phyloP scores from a whole-genome alignment of 2,329 filamentous ascomycete species.

The Microsporum audouinii region DNA sequence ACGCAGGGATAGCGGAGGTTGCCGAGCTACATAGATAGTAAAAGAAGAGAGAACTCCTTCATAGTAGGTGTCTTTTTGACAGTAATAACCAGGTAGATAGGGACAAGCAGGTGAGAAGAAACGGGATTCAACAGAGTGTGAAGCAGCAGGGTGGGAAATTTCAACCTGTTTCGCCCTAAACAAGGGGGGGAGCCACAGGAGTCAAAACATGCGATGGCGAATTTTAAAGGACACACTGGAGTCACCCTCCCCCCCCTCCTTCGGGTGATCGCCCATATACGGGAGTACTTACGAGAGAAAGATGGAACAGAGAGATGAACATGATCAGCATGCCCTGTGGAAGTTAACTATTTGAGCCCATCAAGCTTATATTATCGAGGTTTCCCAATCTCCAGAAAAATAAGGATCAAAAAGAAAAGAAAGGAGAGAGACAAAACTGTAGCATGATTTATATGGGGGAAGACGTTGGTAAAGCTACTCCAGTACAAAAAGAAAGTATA shows the following conservation, averaged over 20 bases:
- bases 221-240: not conserved
- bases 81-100: not conserved
- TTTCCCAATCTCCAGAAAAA: not conserved
- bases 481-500: not conserved
- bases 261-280: conserved; percentile 1
- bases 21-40: not conserved
- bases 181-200: not conserved
- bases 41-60: too few relatives aligned
- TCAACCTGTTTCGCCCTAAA: not conserved
- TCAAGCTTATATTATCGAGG: not conserved
- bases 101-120: not conserved
- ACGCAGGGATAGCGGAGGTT: not conserved
- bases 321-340: not conserved
- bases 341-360: not conserved
- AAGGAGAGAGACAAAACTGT: too few relatives aligned
- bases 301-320: not conserved
- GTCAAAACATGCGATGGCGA: not conserved
- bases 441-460: not conserved
- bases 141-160: not conserved
- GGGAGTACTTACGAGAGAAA: not conserved
- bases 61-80: too few relatives aligned
- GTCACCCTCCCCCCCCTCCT: not conserved
- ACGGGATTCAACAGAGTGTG: too few relatives aligned
- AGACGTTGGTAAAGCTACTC: not conserved
- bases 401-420: not conserved